Base-by-base conservation (phyloP, 768 basidiomycete genomes). In the Royoungia palumana region DNA sequence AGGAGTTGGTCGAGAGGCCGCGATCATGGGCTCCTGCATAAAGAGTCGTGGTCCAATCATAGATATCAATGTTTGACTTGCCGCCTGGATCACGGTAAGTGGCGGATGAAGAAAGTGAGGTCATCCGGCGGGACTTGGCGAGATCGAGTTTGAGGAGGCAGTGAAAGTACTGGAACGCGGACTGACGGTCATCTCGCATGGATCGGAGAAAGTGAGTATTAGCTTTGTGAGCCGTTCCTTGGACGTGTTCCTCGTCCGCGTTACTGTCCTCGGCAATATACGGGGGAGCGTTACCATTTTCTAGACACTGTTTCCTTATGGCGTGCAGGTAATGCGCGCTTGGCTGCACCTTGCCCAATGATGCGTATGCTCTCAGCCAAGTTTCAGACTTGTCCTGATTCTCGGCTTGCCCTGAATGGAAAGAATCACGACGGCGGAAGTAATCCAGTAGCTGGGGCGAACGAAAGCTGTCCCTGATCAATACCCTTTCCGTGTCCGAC, bases 401-500 rank as follows among this genome's bases (percentile, higher is more conserved):
- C 38, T 40, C 35, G 6, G 17, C 13, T 13, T 37, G 42, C 6
- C n/a, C 35, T 0, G 28, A 30, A 7, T 13, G 19, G 17, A 34
- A 27, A 11, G 19, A 5, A 27, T 35, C 5, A 11, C 39, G 62
- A 4, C 46, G 55, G 12, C 67, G 75, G 17, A 85, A 66, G 32
- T 70, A 70, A 37, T 74, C 73, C 13, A 80, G 69, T 46, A 85
- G 65, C 39, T 78, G 73, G 1, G 77, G 60, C 0, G 76, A 75
- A 32, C 81, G 69, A 50, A 78, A 78, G 0, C 75, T 72, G 55
- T 82, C 76, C 35, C 68, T 68, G 38, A 82, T 71, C 0, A 84
- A 66, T 0, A 65, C 57, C 8, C 69, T 56, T 53, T 78, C 79
- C 0, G 79, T 80, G 13, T 68, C 55, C 4, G 67, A 53, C 47